These are phyloP conservation scores for Trichoderma gamsii DNA, from an alignment of 495 filamentous ascomycete genomes.

Conservation along the genomic window DNA sequence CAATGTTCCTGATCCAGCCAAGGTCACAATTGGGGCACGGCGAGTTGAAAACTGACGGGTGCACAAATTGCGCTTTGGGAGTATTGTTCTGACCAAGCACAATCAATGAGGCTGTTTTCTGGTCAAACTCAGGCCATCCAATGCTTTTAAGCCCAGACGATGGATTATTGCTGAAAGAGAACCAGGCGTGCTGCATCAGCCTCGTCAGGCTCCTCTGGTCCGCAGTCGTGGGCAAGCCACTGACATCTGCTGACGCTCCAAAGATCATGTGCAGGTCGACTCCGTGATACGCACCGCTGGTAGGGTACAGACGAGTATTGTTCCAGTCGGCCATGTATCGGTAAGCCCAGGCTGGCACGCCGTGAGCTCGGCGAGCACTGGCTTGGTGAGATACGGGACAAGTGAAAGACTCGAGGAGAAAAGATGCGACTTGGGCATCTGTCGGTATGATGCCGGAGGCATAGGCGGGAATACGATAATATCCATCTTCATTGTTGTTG, in stretches of 20 bases:
- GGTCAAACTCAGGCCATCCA: constrained; percentile 9
- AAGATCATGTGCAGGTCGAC: constrained; percentile 45
- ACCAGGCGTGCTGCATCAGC: constrained; percentile 41
- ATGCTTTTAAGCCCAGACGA: not conserved
- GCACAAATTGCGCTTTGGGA: constrained; percentile 11
- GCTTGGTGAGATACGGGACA: constrained; percentile 32
- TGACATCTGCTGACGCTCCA: constrained; percentile 35
- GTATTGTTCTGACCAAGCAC: constrained; percentile 7
- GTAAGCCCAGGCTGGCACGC: constrained; percentile 37
- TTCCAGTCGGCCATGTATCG: constrained; percentile 42
- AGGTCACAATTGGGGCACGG: not conserved
- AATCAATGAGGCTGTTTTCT: not conserved
- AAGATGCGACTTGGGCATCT: constrained; percentile 20
- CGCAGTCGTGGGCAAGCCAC: constrained; percentile 31
- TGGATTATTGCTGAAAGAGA: constrained; percentile 30
- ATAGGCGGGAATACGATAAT: constrained; percentile 25
- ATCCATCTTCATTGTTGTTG: constrained; percentile 15
- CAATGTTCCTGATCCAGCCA: not conserved
- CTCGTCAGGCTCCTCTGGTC: constrained; percentile 22
- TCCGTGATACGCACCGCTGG: constrained; percentile 48
- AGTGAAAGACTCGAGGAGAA: constrained; percentile 39
- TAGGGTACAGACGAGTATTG: constrained; percentile 37
- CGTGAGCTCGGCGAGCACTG: constrained; percentile 23
- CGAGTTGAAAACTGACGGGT: not conserved
- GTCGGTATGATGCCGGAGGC: constrained; percentile 24